A percentile compares a stretch with the other conserved stretches of the same genome.
Evolutionary conservation across 805 yeast species (phyloP).

Genomic region (Wickerhamomyces xylosicus): DNA sequence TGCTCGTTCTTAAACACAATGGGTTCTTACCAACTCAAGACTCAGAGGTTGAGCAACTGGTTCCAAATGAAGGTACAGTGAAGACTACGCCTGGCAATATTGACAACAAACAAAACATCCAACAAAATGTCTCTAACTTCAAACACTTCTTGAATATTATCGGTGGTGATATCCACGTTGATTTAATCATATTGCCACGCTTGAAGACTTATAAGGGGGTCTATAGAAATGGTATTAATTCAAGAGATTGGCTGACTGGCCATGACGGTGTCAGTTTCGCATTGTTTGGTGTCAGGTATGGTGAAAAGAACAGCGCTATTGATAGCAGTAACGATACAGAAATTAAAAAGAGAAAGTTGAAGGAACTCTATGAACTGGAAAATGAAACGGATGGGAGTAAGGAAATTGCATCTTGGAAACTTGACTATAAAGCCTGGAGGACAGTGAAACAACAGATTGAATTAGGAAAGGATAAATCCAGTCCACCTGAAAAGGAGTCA

Average conservation of each 20-base stretch:
- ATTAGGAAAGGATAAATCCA: conserved; percentile 4
- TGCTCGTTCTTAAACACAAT: conserved; percentile 63
- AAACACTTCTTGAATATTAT: conserved; percentile 18
- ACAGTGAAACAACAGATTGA: conserved; percentile 10
- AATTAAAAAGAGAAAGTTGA: conserved; percentile 15
- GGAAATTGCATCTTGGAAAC: conserved; percentile 7
- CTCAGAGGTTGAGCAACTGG: conserved; percentile 10
- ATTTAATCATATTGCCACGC: conserved; percentile 50
- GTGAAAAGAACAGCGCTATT: conserved; percentile 19
- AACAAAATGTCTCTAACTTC: conserved; percentile 19
- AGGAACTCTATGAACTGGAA: conserved; percentile 10
- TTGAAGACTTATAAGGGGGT: conserved; percentile 56
- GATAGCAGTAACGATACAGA: conserved; percentile 10
- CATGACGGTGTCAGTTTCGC: conserved; percentile 80
- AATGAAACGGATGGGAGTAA: conserved; percentile 3
- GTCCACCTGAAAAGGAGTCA: neutral
- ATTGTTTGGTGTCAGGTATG: conserved; percentile 32
- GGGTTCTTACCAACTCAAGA: conserved; percentile 44
- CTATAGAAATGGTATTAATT: conserved; percentile 56
- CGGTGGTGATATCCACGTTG: conserved; percentile 25
- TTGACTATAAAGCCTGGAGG: conserved; percentile 15
- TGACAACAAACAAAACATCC: conserved; percentile 20
- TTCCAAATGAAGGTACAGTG: conserved; percentile 8
- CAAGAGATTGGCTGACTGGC: conserved; percentile 59
- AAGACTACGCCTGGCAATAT: conserved; percentile 31